Conservation (phyloP, 2,329 filamentous ascomycete genomes). For the Chrysosporium keratinophilum region DNA sequence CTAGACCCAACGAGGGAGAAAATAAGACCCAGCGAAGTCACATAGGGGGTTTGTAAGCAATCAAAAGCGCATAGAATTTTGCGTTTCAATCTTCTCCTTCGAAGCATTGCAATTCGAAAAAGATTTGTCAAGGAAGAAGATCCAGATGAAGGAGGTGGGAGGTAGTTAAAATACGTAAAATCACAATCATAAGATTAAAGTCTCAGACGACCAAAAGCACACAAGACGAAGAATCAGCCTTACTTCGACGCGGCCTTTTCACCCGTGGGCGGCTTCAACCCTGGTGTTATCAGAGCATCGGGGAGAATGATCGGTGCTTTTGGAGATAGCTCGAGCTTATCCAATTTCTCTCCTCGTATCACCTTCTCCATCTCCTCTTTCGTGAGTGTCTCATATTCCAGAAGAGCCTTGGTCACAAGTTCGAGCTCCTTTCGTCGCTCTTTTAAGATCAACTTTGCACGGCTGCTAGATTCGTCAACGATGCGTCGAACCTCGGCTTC, state of each 20-base stretch:
- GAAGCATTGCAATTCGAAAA: not conserved
- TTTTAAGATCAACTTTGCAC: constrained; percentile 60
- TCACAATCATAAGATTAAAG: not conserved
- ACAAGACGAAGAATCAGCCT: not conserved
- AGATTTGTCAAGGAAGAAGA: not conserved
- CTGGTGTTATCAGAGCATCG: constrained; percentile 31
- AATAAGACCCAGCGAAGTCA: too few species aligned
- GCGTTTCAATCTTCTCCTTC: not conserved
- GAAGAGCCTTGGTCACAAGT: constrained; percentile 71
- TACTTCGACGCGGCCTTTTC: constrained; percentile 22
- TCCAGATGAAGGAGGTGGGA: not conserved
- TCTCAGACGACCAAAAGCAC: not conserved
- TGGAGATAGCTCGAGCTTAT: constrained; percentile 49
- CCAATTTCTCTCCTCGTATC: constrained; percentile 71
- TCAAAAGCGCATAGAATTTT: not conserved
- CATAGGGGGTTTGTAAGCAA: too few species aligned
- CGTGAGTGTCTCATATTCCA: constrained; percentile 88
- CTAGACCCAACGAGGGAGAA: too few species aligned
- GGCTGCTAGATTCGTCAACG: constrained; percentile 68
- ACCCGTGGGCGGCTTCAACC: constrained; percentile 14
- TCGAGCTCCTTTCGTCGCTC: constrained; percentile 77
- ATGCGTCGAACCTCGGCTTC: constrained; percentile 79
- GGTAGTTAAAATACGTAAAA: not conserved
- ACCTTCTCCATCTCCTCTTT: constrained; percentile 85
- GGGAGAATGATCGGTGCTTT: constrained; percentile 57